Conservation (phyloP, 176 grass and related monocot species). For the Aegilops sharonensis region DNA sequence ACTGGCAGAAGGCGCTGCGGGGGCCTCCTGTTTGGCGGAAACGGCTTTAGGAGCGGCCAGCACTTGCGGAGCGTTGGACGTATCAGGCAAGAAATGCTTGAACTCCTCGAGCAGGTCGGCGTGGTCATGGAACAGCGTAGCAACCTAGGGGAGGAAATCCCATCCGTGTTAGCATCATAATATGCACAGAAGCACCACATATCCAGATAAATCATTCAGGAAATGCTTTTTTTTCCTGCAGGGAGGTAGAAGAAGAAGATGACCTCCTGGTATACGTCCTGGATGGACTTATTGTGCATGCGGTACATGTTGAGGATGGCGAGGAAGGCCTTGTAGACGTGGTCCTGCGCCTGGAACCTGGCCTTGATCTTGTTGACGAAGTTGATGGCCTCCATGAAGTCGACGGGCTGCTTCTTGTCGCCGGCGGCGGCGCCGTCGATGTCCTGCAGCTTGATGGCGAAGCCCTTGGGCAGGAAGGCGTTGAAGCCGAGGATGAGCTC, state of each 20-base stretch:
- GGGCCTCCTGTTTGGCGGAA: conserved; percentile 30
- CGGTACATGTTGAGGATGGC: conserved; percentile 80
- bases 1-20: conserved; percentile 34
- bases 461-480: conserved; percentile 78
- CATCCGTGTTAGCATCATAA: background rate
- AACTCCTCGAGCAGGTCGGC: conserved; percentile 72
- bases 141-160: conserved; percentile 31
- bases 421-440: conserved; percentile 35
- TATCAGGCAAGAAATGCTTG: conserved; percentile 68
- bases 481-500: conserved; percentile 83
- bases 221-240: too few species aligned
- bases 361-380: conserved; percentile 90
- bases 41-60: conserved; percentile 32
- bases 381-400: conserved; percentile 76
- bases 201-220: too few species aligned
- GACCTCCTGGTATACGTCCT: conserved; percentile 68
- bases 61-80: conserved; percentile 23
- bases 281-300: conserved; percentile 58
- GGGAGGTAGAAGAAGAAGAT: background rate
- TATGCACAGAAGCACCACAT: background rate
- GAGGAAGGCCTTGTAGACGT: conserved; percentile 79
- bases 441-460: conserved; percentile 67
- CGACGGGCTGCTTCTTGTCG: conserved; percentile 76
- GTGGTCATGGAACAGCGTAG: conserved; percentile 53
- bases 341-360: conserved; percentile 51